A percentile compares a stretch with the other conserved stretches of the same genome.
phyloP scores from a whole-genome alignment of 441 rosid genomes.

The Populus tomentosa region DNA sequence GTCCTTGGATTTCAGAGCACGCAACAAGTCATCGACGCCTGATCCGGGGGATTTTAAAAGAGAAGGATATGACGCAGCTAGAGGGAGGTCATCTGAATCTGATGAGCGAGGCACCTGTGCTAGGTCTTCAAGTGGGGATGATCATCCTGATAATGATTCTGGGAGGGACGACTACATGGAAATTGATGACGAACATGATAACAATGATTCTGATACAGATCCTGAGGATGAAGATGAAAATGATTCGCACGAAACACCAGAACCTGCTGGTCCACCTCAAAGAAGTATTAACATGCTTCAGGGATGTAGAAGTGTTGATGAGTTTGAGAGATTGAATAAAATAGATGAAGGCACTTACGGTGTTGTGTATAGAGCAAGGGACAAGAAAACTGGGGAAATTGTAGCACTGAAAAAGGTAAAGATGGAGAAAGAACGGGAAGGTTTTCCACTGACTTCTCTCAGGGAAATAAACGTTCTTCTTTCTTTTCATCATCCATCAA shows the following conservation, averaged over 20 bases:
- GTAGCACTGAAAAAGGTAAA: constrained; percentile 99
- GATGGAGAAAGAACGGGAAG: constrained; percentile 99
- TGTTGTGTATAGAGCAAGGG: constrained; percentile 97
- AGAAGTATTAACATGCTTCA: constrained; percentile 93
- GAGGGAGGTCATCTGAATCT: constrained; percentile 59
- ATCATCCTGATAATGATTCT: constrained; percentile 37
- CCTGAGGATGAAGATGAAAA: constrained; percentile 49
- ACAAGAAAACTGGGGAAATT: constrained; percentile 88
- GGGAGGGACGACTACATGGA: constrained; percentile 75
- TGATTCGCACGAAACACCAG: constrained; percentile 49
- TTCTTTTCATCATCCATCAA: constrained; percentile 90
- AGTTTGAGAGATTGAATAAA: constrained; percentile 94
- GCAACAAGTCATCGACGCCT: constrained; percentile 55
- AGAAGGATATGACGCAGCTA: constrained; percentile 51
- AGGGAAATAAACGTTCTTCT: constrained; percentile 97
- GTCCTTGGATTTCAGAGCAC: constrained; percentile 33
- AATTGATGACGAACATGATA: constrained; percentile 40
- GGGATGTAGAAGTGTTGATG: constrained; percentile 99
- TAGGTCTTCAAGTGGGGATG: constrained; percentile 57
- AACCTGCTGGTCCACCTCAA: constrained; percentile 53
- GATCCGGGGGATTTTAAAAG: constrained; percentile 52
- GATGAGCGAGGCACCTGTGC: constrained; percentile 44
- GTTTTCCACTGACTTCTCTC: constrained; percentile 91
- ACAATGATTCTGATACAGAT: constrained; percentile 39
- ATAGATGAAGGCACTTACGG: constrained; percentile 99